These are phyloP conservation scores for Aspergillus amoenus DNA, from an alignment of 2,329 filamentous ascomycete genomes.

Conservation along the genomic window DNA sequence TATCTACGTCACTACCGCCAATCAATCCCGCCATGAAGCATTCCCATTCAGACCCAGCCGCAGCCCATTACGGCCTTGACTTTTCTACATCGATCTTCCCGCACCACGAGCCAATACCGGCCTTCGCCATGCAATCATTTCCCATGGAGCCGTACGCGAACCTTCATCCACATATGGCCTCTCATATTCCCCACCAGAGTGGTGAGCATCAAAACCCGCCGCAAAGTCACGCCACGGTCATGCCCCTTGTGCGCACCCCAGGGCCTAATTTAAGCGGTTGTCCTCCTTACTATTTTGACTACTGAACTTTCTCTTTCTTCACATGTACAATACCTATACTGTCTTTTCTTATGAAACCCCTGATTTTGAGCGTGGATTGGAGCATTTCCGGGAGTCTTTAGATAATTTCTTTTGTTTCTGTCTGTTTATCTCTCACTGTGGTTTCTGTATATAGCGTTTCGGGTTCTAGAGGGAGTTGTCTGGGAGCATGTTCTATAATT, in stretches of 20 bases:
- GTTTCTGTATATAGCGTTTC: neutral
- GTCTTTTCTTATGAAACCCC: neutral
- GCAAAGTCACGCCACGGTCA: slow-evolving; percentile 4
- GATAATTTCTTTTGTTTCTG: neutral
- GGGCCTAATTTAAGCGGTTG: slow-evolving; percentile 20
- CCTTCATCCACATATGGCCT: slow-evolving; percentile 3
- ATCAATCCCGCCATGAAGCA: slow-evolving; percentile 6
- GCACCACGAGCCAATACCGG: neutral
- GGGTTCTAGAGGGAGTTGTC: neutral
- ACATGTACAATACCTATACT: neutral
- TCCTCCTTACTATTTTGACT: slow-evolving; percentile 30
- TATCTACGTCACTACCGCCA: slow-evolving; percentile 12
- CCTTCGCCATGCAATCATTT: slow-evolving; percentile 14
- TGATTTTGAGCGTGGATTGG: neutral
- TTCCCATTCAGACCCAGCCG: neutral
- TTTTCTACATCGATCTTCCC: slow-evolving; percentile 3
- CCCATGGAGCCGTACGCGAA: slow-evolving; percentile 17
- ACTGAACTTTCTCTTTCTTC: slow-evolving; percentile 13
- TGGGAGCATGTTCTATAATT: neutral
- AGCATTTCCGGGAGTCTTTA: neutral
- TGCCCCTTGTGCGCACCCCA: slow-evolving; percentile 16
- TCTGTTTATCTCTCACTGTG: neutral
- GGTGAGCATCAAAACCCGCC: slow-evolving; percentile 3
- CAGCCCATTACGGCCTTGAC: slow-evolving; percentile 45
- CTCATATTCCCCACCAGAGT: neutral